Percentiles rank a stretch among this genome's conserved stretches.
These are phyloP conservation scores for Cyclospora cayetanensis DNA, from an alignment of 169 alveolate genomes.

Conservation along the genomic window DNA sequence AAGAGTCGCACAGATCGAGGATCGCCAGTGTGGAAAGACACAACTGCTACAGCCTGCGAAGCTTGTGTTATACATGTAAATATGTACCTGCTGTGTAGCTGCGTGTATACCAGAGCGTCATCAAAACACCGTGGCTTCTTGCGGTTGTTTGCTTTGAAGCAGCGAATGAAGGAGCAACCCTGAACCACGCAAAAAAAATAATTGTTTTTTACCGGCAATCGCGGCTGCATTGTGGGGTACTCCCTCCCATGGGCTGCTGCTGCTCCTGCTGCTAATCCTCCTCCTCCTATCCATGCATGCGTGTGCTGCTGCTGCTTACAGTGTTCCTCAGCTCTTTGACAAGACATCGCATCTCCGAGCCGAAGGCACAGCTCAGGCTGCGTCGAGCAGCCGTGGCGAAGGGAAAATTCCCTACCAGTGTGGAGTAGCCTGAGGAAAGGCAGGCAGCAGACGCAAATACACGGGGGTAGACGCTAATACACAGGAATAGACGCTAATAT, in stretches of 20 bases:
- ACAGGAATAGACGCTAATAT: no score
- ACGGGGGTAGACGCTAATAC: no score
- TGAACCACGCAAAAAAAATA: neutral
- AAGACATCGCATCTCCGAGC: neutral
- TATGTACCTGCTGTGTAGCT: constrained; percentile 1
- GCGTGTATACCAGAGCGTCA: neutral
- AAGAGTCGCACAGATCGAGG: no score
- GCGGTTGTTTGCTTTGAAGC: neutral
- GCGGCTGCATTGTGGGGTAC: neutral
- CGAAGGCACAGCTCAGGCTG: neutral
- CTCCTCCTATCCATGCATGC: neutral
- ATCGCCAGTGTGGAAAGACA: no score
- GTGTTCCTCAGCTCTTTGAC: neutral
- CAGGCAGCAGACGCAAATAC: neutral
- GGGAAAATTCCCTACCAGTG: neutral
- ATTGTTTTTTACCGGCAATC: no score
- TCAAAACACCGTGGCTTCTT: neutral
- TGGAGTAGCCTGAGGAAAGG: neutral
- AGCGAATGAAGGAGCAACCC: neutral
- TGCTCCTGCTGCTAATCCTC: neutral
- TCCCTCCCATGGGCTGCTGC: neutral
- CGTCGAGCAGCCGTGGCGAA: neutral
- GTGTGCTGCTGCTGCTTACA: neutral
- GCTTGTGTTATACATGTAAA: no score
- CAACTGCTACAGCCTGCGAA: no score